Conservation (phyloP, 371 early-diverging fungal genomes). For the Mortierella sp. region DNA sequence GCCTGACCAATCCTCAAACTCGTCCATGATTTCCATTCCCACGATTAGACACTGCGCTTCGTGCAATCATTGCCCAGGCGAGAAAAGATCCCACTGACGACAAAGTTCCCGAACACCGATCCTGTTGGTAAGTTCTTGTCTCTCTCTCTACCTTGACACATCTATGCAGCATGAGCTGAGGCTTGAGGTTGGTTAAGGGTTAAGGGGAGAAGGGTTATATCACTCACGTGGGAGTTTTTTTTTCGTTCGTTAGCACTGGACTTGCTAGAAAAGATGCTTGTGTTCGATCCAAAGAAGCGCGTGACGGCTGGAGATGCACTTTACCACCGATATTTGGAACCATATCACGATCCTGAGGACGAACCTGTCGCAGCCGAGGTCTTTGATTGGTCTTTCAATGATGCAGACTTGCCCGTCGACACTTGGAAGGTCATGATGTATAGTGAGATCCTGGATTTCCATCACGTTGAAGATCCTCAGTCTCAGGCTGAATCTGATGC, state of each 20-base stretch:
- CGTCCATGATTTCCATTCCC: no score
- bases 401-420: conserved; percentile 88
- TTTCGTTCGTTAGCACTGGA: conserved; percentile 86
- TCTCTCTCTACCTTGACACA: no score
- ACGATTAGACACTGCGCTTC: conserved; percentile 83
- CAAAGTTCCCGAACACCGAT: conserved; percentile 75
- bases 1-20: no score
- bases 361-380: conserved; percentile 85
- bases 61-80: conserved; percentile 88
- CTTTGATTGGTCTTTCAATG: conserved; percentile 97
- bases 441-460: conserved; percentile 76
- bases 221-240: no score
- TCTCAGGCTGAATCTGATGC: no score
- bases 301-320: conserved; percentile 91
- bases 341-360: conserved; percentile 94
- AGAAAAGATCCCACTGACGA: conserved; percentile 81
- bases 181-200: no score
- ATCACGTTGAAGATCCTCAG: conserved; percentile 63
- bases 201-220: no score
- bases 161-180: no score
- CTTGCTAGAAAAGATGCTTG: conserved; percentile 89
- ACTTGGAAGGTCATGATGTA: conserved; percentile 90
- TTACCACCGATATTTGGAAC: conserved; percentile 83
- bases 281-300: conserved; percentile 93
- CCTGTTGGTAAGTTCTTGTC: conserved; percentile 61